Percentiles rank a stretch among this genome's conserved stretches.
Conservation (phyloP, 108 stramenopile species). For the Epithemia pelagica region DNA sequence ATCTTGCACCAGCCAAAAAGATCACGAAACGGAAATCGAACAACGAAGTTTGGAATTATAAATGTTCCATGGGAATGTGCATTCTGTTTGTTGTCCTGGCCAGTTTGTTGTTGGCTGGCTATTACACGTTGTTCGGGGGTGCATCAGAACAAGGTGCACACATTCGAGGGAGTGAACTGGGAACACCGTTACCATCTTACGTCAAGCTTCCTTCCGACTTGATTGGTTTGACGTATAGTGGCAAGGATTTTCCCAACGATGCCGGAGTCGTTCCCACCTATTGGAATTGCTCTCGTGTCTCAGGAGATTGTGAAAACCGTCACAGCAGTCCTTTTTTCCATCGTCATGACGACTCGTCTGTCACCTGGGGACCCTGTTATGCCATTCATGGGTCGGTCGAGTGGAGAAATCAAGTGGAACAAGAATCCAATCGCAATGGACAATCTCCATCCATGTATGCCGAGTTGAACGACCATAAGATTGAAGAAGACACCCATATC, state of each 20-base stretch:
- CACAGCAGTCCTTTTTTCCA: neutral
- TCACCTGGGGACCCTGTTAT: neutral
- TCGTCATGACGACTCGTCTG: neutral
- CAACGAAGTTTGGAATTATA: too few species aligned
- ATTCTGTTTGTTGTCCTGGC: neutral
- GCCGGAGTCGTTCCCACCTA: neutral
- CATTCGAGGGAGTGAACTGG: neutral
- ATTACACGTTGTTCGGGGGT: neutral
- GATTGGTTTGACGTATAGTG: neutral
- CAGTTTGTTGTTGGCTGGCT: neutral
- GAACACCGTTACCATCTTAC: neutral
- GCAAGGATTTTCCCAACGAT: conserved; percentile 3
- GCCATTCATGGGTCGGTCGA: too few species aligned
- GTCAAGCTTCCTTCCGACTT: neutral
- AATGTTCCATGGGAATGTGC: neutral
- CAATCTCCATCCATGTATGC: too few species aligned
- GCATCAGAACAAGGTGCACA: too few species aligned
- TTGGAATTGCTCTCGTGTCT: conserved; percentile 6
- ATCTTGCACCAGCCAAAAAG: too few species aligned
- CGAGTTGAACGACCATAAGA: too few species aligned
- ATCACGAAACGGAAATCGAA: too few species aligned
- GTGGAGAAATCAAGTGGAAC: too few species aligned
- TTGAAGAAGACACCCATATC: too few species aligned
- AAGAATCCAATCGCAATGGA: too few species aligned
- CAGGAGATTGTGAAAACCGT: neutral